Conservation (phyloP, 352 stramenopile species). For the Hyaloperonospora brassicae region DNA sequence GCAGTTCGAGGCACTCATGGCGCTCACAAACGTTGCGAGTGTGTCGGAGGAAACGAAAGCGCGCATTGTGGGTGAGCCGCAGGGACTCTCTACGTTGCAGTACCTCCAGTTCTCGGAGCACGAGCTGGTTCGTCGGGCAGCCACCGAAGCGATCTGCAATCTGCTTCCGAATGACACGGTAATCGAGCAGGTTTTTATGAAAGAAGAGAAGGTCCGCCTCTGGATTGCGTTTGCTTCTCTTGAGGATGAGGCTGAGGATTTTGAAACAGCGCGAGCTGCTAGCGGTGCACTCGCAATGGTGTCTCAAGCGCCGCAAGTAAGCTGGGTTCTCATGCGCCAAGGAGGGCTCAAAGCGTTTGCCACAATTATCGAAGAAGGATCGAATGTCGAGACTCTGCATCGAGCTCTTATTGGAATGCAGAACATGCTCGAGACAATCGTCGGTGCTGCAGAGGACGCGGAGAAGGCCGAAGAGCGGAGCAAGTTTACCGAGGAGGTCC, state of each 20-base stretch:
- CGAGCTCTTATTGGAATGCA: conserved; percentile 68
- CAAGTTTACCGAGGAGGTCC: conserved; percentile 36
- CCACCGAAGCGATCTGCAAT: conserved; percentile 95
- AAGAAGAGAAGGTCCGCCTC: conserved; percentile 89
- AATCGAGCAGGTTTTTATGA: conserved; percentile 89
- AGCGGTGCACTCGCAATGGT: conserved; percentile 92
- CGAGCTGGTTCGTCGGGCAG: conserved; percentile 92
- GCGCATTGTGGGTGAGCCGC: conserved; percentile 57
- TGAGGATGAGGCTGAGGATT: conserved; percentile 89
- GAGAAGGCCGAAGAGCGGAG: conserved; percentile 39
- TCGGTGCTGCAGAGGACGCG: conserved; percentile 30
- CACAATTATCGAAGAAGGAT: conserved; percentile 39
- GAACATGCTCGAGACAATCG: conserved; percentile 54
- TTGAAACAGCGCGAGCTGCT: conserved; percentile 87
- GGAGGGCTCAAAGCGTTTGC: conserved; percentile 52
- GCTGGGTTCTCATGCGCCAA: conserved; percentile 63
- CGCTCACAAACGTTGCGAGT: conserved; percentile 95
- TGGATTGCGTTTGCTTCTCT: conserved; percentile 90
- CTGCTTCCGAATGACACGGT: conserved; percentile 90
- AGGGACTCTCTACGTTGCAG: conserved; percentile 68
- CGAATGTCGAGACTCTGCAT: conserved; percentile 62
- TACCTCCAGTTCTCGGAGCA: conserved; percentile 96
- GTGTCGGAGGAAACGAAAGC: conserved; percentile 92
- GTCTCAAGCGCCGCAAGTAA: conserved; percentile 62
- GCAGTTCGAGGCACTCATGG: conserved; percentile 92